Percentiles rank a stretch among this genome's conserved stretches.
phyloP scores from a whole-genome alignment of 73 alveolate genomes.

The Blepharisma stoltei region DNA sequence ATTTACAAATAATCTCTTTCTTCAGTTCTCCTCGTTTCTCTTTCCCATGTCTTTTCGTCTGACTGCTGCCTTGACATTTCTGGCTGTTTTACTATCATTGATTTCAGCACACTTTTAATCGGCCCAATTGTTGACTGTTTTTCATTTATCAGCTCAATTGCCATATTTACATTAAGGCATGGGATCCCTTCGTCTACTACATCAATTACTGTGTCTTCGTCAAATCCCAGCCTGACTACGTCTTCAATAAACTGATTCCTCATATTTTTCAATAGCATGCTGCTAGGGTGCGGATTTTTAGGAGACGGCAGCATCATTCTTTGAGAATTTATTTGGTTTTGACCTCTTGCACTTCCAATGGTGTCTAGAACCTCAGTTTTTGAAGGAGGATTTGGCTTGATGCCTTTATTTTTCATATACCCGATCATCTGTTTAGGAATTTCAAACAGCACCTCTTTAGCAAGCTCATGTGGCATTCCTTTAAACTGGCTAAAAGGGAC shows the following conservation, averaged over 20 bases:
- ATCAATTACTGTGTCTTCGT: background rate
- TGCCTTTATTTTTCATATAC: slow-evolving; percentile 47
- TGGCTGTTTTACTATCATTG: no score
- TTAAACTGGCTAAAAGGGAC: slow-evolving; percentile 73
- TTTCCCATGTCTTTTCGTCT: no score
- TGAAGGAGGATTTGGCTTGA: slow-evolving; percentile 34
- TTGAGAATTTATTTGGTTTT: background rate
- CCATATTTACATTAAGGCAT: no score
- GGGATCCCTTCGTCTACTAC: background rate
- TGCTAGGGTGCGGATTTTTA: background rate
- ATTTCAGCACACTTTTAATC: no score
- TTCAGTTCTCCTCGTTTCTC: no score
- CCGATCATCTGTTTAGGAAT: slow-evolving; percentile 69
- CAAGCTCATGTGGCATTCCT: slow-evolving; percentile 53
- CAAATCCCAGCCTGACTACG: background rate
- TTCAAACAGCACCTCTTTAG: slow-evolving; percentile 73
- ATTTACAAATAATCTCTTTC: no score
- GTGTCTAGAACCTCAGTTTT: background rate
- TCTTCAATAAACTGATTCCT: slow-evolving; percentile 24
- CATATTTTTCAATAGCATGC: background rate
- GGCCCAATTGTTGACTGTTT: no score
- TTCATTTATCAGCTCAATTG: no score
- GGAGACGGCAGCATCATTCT: background rate
- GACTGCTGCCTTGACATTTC: no score
- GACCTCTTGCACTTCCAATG: no score